Conservation (phyloP, 495 filamentous ascomycete genomes). For the Achaetomiella virescens region DNA sequence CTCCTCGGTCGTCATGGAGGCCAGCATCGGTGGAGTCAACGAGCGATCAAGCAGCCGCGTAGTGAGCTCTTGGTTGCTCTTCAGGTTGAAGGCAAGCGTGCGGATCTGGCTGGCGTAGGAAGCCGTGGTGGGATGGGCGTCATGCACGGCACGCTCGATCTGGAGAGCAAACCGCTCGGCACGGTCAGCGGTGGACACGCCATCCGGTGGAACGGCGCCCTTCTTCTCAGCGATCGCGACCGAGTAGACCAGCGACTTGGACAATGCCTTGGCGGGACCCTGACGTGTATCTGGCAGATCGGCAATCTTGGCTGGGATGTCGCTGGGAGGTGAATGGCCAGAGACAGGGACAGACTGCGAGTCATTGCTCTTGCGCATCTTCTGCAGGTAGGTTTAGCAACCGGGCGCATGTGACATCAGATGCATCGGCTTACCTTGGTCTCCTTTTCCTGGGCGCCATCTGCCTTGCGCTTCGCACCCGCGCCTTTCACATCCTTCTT, state of each 20-base stretch:
- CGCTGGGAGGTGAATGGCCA: constrained; percentile 33
- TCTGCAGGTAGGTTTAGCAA: constrained; percentile 24
- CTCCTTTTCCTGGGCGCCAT: constrained; percentile 40
- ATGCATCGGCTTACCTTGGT: constrained; percentile 29
- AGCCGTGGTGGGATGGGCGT: constrained; percentile 36
- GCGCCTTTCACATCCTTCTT: constrained; percentile 30
- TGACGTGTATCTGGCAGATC: constrained; percentile 40
- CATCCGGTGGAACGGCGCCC: constrained; percentile 32
- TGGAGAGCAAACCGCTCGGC: constrained; percentile 51
- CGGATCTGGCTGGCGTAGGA: constrained; percentile 42
- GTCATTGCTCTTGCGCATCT: constrained; percentile 49
- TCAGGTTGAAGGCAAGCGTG: constrained; percentile 72
- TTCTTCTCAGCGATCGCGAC: constrained; percentile 41
- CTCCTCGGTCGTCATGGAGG: constrained; percentile 77
- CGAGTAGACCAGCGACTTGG: constrained; percentile 37
- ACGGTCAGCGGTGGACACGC: constrained; percentile 30
- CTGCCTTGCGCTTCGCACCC: constrained; percentile 41
- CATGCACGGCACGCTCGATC: constrained; percentile 59
- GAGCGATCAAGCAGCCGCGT: constrained; percentile 64
- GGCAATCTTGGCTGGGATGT: constrained; percentile 33
- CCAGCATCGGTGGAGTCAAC: constrained; percentile 64
- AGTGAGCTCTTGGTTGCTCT: constrained; percentile 73
- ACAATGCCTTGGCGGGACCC: constrained; percentile 36
- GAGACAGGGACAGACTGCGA: constrained; percentile 29
- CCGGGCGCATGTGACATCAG: not conserved